Base-by-base conservation (phyloP, 805 yeast species). In the Saccharomycopsis amapae region DNA sequence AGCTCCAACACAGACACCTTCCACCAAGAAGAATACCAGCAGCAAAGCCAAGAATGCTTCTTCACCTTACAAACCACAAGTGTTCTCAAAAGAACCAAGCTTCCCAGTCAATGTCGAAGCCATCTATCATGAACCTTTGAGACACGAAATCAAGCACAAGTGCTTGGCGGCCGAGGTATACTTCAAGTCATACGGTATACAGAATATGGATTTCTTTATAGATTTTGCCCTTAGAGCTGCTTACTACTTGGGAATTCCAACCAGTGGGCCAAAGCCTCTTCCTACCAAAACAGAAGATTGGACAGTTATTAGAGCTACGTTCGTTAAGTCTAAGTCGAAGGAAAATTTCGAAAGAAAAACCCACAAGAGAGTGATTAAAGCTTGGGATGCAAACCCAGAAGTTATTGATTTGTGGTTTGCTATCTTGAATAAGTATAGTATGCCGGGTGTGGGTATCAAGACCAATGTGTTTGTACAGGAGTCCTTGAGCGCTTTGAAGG, bases 281-380 rank as follows among this genome's bases (percentile, higher is more conserved):
- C 82, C 78, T 52, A 79, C 83, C 2, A 82, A 78, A 60, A 76
- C 80, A 56, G 85, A 90, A 63, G 76, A 88, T 55, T 90, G 96
- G 86, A 93, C 98, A 0, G 96, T 93, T 37, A 88, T 83, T 58
- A 77, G 81, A 62, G 80, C 96, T 2, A 97, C 97, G 1, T 93
- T 93, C 62, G 96, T 85, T 18, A 93, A 86, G 59, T 95, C 97
- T 43, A 89, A 88, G 62, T 75, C 93, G 7, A 93, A 93, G 67
- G 95, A 90, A 68, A 93, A 90, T 70, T 93, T 85, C 66, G 85
- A 85, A 68, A 80, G 97, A 68, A 73, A 76, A 40, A 93, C 97
- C 1, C 85, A 78, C 62, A 78, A 81, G 56, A 77, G 95, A 52
- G 62, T 75, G 50, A 69, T 93, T 53, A 73, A 72, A 54, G 84